phyloP scores from a whole-genome alignment of 2,329 filamentous ascomycete genomes.

The Chalaropsis thielavioides region DNA sequence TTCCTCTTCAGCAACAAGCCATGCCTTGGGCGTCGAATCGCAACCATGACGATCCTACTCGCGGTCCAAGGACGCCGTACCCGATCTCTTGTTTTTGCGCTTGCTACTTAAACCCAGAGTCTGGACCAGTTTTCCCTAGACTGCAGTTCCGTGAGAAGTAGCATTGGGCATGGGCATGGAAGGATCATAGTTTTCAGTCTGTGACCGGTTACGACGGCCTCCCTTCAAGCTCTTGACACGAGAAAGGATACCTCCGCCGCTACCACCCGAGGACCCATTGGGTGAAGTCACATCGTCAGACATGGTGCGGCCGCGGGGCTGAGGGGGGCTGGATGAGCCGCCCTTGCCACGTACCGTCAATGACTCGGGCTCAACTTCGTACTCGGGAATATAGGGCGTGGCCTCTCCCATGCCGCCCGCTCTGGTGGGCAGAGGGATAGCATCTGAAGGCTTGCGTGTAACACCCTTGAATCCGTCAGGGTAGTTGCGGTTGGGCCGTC shows the following conservation, averaged over 20 bases:
- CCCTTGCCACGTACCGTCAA: constrained; percentile 32
- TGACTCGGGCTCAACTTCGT: constrained; percentile 41
- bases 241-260: constrained; percentile 51
- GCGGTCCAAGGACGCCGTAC: neutral
- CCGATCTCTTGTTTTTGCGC: constrained; percentile 10
- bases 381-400: constrained; percentile 36
- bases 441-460: constrained; percentile 28
- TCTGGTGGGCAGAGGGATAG: constrained; percentile 19
- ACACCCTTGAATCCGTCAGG: constrained; percentile 31
- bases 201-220: constrained; percentile 30
- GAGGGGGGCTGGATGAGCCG: constrained; percentile 8
- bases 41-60: constrained; percentile 5
- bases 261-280: constrained; percentile 23
- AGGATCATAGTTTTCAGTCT: constrained; percentile 14
- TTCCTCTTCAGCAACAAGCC: neutral
- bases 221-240: constrained; percentile 75
- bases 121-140: constrained; percentile 24
- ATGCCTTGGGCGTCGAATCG: constrained; percentile 4
- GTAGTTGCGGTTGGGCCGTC: constrained; percentile 30
- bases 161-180: constrained; percentile 15
- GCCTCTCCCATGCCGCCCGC: constrained; percentile 16
- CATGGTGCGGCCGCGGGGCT: constrained; percentile 11
- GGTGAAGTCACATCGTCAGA: constrained; percentile 12
- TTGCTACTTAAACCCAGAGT: constrained; percentile 16
- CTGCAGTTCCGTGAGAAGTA: constrained; percentile 27